Base-by-base conservation (phyloP, 257 asterid genomes). In the Scutellaria galericulata region DNA sequence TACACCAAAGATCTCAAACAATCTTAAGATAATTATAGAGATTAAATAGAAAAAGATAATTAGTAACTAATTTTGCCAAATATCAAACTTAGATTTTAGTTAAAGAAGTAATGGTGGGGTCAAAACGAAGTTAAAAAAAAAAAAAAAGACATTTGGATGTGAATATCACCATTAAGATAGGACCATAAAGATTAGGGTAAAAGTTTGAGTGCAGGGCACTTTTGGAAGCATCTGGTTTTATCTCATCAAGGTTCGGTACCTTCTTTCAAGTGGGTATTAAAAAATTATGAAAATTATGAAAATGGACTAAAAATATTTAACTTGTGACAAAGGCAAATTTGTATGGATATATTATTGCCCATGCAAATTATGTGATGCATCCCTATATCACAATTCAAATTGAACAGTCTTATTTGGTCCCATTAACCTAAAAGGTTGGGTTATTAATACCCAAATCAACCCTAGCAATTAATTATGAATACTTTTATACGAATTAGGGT, bases 351-450 rank as follows among this genome's bases (percentile, higher is more conserved):
- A n/a, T 46, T 27, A n/a, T 46, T 46, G 62, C 31, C 63, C 71
- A 64, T 66, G 79, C 79, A 45, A n/a, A 37, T 27, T 27, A 27
- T 1, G 60, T 77, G 81, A 70, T 71, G 81, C 73, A 64, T 63
- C 63, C 41, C 22, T 57, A 13, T 44, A 45, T 56, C 66, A 60
- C 71, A 9, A 13, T 45, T 52, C 64, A 64, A 20, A n/a, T 18
- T 46, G 24, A 48, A 72, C 41, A 18, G 51, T 52, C 15, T 11
- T 50, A 42, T 58, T 20, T 72, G 78, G 74, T 68, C 78, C 71
- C 74, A 69, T 76, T 60, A 42, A 52, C 15, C 35, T 64, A 6
- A 7, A 45, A 27, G 35, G 35, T 27, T 27, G 35, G 35, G 35
- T 27, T 27, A 27, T 27, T 27, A 27, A 27, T 27, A 27, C 35